Base-by-base conservation (phyloP, 169 alveolate species). In the Plasmodium ovale region DNA sequence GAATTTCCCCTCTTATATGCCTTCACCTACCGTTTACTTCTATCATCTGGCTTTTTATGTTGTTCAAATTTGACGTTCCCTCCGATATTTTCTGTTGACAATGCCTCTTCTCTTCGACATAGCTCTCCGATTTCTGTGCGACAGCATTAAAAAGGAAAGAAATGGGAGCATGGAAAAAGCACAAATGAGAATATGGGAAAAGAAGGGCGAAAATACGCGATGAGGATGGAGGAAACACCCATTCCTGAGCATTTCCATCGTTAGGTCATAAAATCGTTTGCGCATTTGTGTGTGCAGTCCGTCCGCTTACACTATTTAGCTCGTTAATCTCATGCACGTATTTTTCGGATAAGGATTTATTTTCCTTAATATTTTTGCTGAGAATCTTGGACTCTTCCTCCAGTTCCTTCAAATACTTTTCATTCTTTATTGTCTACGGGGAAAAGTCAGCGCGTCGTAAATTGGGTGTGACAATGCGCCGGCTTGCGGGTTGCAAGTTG, bases 31-130 rank as follows among this genome's bases (percentile, higher is more conserved):
- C 89, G 37, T 79, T 79, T 39, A 79, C 89, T 79, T 79, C 89
- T 64, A 79, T 65, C 58, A 79, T 27, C 39, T 79, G 89, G n/a
- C 89, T 64, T 65, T 79, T 79, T 49, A 79, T 68, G 58, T 51
- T 29, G 33, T 79, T 79, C 56, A 79, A 54, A 42, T 79, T 79
- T 79, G 89, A 21, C 29, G 89, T 79, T 12, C 84, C 82, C 29
- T 79, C 84, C 12, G 89, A 79, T 65, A 79, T 79, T 65, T 79
- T 79, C 47, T 67, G 89, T 51, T 79, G 89, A 2, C 23, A 79
- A 27, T 79, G 77, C 29, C 89, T 79, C 59, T 79, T 79, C 29
- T 79, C 72, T 56, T 79, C 89, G 3, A 79, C 74, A 27, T 60
- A 79, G 16, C 12, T 21, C 59, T 79, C 89, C 7, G 89, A 79